Evolutionary conservation across 176 grass and related monocot species (phyloP).

Genomic region (Tillandsia leiboldiana): DNA sequence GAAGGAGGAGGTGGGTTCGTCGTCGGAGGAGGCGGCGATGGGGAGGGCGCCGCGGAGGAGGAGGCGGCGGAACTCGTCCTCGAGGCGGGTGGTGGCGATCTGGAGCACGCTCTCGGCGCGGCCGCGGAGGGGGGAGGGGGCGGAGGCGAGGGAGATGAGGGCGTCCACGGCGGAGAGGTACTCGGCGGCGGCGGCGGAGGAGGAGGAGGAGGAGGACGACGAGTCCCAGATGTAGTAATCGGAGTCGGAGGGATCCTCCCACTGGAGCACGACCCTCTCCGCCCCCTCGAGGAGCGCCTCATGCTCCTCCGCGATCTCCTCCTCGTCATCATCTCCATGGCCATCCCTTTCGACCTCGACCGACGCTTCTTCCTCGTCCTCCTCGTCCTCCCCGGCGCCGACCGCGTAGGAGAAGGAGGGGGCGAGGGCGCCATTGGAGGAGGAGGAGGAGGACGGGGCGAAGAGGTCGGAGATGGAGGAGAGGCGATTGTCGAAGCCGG

Average conservation of each 20-base stretch:
- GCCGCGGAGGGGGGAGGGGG: constrained; percentile 4
- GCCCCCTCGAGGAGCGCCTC: constrained; percentile 21
- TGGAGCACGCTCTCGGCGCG: constrained; percentile 58
- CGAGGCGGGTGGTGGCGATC: constrained; percentile 58
- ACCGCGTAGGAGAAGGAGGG: neutral
- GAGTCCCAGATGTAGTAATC: constrained; percentile 41
- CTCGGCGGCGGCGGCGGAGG: constrained; percentile 24
- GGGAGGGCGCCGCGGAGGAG: constrained; percentile 40
- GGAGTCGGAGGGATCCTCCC: constrained; percentile 7
- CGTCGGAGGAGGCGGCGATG: constrained; percentile 32
- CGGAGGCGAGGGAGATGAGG: constrained; percentile 20
- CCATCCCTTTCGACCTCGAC: constrained; percentile 33
- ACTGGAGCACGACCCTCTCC: constrained; percentile 19
- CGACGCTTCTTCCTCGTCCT: constrained; percentile 9
- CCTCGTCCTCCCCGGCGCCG: neutral
- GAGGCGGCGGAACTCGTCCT: constrained; percentile 80
- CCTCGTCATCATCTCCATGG: neutral
- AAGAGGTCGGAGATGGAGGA: neutral
- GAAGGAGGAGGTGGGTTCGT: constrained; percentile 43
- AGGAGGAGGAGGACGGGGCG: neutral
- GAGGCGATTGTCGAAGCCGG: constrained; percentile 75
- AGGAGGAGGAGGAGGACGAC: constrained; percentile 11
- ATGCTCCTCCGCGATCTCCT: constrained; percentile 18
- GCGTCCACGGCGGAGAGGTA: constrained; percentile 54
- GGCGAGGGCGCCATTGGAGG: constrained; percentile 28